Evolutionary conservation across 2,329 filamentous ascomycete species (phyloP).

Genomic region (Phialophora expanda): DNA sequence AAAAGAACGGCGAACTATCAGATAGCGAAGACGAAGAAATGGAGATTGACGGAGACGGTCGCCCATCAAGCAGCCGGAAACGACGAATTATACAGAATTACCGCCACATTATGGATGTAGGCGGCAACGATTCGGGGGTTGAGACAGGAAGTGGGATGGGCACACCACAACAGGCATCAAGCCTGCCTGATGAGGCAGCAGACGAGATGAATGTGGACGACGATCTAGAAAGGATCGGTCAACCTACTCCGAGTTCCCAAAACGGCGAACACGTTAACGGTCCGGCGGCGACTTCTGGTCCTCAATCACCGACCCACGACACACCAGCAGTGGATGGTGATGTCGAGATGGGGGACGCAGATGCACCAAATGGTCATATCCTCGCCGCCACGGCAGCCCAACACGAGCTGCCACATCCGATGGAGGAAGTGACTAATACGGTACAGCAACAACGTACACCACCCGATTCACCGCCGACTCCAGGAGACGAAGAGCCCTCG

Average conservation of each 20-base stretch:
- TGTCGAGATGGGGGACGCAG: slow-evolving; percentile 50
- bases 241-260: slow-evolving; percentile 31
- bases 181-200: slow-evolving; percentile 49
- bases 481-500: slow-evolving; percentile 21
- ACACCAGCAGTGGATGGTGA: slow-evolving; percentile 28
- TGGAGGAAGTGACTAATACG: slow-evolving; percentile 34
- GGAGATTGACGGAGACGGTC: slow-evolving; percentile 65
- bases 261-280: slow-evolving; percentile 26
- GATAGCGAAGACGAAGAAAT: slow-evolving; percentile 91
- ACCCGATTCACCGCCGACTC: slow-evolving; percentile 38
- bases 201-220: slow-evolving; percentile 52
- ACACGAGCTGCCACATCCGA: slow-evolving; percentile 41
- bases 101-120: slow-evolving; percentile 64
- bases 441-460: slow-evolving; percentile 42
- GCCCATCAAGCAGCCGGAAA: slow-evolving; percentile 77
- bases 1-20: slow-evolving; percentile 79
- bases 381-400: slow-evolving; percentile 44
- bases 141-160: slow-evolving; percentile 55
- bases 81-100: slow-evolving; percentile 86
- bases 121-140: slow-evolving; percentile 57
- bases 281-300: slow-evolving; percentile 30
- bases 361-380: slow-evolving; percentile 46
- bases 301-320: slow-evolving; percentile 22
- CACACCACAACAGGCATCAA: slow-evolving; percentile 53
- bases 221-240: slow-evolving; percentile 25